Base-by-base conservation (phyloP, 169 alveolate species). In the Babesia bovis region DNA sequence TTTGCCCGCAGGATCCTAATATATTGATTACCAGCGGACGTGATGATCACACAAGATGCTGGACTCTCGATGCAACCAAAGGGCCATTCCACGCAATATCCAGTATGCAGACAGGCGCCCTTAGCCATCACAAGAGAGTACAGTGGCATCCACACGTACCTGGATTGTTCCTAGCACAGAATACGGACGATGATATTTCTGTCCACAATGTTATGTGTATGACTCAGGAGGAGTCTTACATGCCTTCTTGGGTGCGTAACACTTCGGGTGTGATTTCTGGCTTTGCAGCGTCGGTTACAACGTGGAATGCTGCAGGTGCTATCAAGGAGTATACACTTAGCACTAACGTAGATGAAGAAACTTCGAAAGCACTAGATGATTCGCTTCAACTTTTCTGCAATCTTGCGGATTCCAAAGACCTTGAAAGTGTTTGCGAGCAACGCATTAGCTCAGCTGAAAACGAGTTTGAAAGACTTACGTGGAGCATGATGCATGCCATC, bases 21-120 rank as follows among this genome's bases (percentile, higher is more conserved):
- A 63, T 91, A 40, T 68, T 91, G n/a, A 73, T 91, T 30, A 86
- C 95, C 19, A 81, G 93, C 13, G 94, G 93, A 4, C 81, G 85
- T 40, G 95, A 91, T 57, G 85, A 85, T 49, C 45, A 55, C 44
- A 91, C 93, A 3, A 73, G 86, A 32, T 89, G 93, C 50, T 91
- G 95, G 95, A 44, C 83, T 15, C 47, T 87, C 72, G 85, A 77
- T 36, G 42, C 82, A 3, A 78, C 45, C 25, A 51, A 59, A 26
- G 67, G 73, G 0, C 75, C 81, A 36, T 77, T 77, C 65, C 57
- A 55, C 42, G 57, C 60, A 30, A 13, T 77, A 44, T 52, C 82
- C 0, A 65, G 65, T 36, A 51, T 77, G 60, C 79, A 68, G 26
- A 77, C 85, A n/a, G 85, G 72, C 47, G 85, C 85, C 9, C 75